Percentiles rank a stretch among this genome's conserved stretches.
Conservation (phyloP, 2,329 filamentous ascomycete species). For the Pseudocercospora pini-densiflorae region DNA sequence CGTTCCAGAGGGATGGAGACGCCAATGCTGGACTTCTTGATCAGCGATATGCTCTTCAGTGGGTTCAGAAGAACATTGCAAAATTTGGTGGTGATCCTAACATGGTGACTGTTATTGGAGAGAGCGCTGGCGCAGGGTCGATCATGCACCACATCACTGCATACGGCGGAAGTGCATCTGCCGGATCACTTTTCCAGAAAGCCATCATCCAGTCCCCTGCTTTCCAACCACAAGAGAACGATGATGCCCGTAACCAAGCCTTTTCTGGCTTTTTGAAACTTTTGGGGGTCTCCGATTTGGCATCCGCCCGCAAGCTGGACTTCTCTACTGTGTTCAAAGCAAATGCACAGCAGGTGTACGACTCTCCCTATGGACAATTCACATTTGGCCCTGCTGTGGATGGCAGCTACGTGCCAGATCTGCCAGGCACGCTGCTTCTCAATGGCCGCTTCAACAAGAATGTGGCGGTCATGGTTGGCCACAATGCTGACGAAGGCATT, state of each 20-base stretch:
- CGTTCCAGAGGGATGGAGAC: constrained; percentile 47
- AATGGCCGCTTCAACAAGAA: constrained; percentile 50
- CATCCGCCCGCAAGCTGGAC: constrained; percentile 46
- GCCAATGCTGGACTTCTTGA: constrained; percentile 58
- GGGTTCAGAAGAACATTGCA: constrained; percentile 59
- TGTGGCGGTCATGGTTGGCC: constrained; percentile 50
- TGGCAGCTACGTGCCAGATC: constrained; percentile 51
- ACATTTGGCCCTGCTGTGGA: constrained; percentile 52
- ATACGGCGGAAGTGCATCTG: constrained; percentile 44
- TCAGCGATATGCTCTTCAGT: constrained; percentile 61
- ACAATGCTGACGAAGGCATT: constrained; percentile 52
- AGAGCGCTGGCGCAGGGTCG: constrained; percentile 59
- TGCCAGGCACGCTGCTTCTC: constrained; percentile 52
- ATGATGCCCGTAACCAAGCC: constrained; percentile 45
- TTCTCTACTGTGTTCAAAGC: constrained; percentile 32
- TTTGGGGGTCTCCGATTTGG: constrained; percentile 50
- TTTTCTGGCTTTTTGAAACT: constrained; percentile 47
- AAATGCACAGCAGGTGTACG: constrained; percentile 49
- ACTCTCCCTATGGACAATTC: constrained; percentile 50
- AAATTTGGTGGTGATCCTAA: constrained; percentile 58
- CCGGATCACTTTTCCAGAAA: constrained; percentile 43
- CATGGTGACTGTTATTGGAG: constrained; percentile 48
- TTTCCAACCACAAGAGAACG: constrained; percentile 44
- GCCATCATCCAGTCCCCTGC: constrained; percentile 55
- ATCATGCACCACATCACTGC: constrained; percentile 61